These are phyloP conservation scores for Aspergillus bridgeri DNA, from an alignment of 495 filamentous ascomycete genomes.

Conservation along the genomic window DNA sequence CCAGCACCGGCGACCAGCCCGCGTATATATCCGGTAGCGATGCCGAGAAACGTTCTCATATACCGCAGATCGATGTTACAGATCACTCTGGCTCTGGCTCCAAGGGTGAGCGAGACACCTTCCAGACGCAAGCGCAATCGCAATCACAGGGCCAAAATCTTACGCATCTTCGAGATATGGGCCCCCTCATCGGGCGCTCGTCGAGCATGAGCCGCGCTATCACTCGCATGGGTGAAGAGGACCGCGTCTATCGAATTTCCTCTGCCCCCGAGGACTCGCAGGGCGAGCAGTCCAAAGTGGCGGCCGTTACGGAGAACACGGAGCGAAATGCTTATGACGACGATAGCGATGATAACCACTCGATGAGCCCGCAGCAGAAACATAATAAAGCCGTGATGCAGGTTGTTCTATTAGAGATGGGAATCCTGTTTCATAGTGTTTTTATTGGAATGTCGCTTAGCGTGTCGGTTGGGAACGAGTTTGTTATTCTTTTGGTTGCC, in stretches of 20 bases:
- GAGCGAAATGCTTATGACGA: conserved; percentile 18
- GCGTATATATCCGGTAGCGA: neutral
- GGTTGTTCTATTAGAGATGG: conserved; percentile 69
- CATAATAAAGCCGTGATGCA: conserved; percentile 49
- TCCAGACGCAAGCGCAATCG: neutral
- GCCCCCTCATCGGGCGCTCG: conserved; percentile 27
- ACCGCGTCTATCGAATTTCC: conserved; percentile 24
- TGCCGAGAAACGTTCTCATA: neutral
- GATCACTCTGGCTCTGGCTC: neutral
- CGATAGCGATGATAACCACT: conserved; percentile 3
- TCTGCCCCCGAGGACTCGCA: conserved; percentile 20
- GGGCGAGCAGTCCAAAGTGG: conserved; percentile 9
- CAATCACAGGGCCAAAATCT: conserved; percentile 8
- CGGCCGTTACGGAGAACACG: conserved; percentile 16
- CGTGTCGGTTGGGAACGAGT: conserved; percentile 65
- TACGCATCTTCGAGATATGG: conserved; percentile 28
- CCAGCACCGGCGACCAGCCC: neutral
- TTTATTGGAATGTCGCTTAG: conserved; percentile 82
- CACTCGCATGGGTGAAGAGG: conserved; percentile 27
- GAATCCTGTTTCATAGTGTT: conserved; percentile 77
- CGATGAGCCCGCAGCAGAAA: conserved; percentile 22
- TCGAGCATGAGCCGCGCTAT: conserved; percentile 32
- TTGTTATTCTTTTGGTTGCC: conserved; percentile 68
- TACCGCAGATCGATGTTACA: neutral
- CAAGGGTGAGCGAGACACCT: neutral